Evolutionary conservation across 805 yeast genomes (phyloP).

Genomic region (Lipomyces starkeyi): DNA sequence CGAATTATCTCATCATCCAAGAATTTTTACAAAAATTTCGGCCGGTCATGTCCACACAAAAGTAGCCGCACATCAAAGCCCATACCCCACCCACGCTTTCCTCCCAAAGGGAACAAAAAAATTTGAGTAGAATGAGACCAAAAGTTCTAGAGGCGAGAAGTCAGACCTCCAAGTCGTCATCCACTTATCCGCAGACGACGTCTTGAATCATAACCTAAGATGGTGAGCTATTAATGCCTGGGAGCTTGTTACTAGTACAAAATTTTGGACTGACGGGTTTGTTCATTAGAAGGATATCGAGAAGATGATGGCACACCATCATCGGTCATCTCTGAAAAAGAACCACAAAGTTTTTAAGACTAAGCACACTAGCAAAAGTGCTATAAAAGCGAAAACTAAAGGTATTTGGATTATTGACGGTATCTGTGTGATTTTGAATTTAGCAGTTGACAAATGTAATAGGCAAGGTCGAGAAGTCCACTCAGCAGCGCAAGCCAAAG

Average conservation of each 20-base stretch:
- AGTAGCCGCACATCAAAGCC: background rate
- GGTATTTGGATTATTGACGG: conserved; percentile 15
- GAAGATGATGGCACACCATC: conserved; percentile 57
- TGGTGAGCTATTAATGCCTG: background rate
- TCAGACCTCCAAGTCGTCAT: too few species aligned
- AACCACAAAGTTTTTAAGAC: conserved; percentile 91
- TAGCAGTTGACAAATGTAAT: background rate
- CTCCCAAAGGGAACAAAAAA: background rate
- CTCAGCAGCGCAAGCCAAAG: conserved; percentile 37
- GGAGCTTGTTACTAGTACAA: background rate
- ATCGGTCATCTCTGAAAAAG: conserved; percentile 81
- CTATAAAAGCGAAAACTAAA: conserved; percentile 73
- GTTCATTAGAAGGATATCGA: conserved; percentile 9
- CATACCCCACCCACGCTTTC: background rate
- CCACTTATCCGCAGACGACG: background rate
- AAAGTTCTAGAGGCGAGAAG: too few species aligned
- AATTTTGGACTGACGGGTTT: background rate
- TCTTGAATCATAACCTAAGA: background rate
- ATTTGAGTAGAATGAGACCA: background rate
- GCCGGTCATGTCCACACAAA: background rate
- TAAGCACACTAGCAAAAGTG: conserved; percentile 87
- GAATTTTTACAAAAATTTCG: background rate
- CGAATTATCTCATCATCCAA: background rate
- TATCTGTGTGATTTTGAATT: background rate
- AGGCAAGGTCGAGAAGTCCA: conserved; percentile 84